Conservation (phyloP, 1,284 basidiomycete species). For the Boletus semigastroideus region DNA sequence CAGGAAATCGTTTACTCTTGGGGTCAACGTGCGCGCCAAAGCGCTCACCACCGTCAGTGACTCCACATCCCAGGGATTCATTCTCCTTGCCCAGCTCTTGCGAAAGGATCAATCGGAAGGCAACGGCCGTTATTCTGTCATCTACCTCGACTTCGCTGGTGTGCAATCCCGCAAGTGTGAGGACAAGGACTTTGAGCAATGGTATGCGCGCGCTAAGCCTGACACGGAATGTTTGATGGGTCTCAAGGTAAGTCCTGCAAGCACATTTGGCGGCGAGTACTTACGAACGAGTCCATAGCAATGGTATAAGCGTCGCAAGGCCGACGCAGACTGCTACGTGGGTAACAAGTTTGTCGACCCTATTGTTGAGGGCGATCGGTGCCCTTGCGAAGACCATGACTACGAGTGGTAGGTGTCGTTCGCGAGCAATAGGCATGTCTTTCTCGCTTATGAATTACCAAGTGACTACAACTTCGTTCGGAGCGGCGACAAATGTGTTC, state of each 20-base stretch:
- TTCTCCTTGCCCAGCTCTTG: slow-evolving; percentile 77
- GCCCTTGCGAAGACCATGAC: slow-evolving; percentile 83
- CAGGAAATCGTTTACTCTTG: slow-evolving; percentile 75
- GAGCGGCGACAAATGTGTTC: slow-evolving; percentile 70
- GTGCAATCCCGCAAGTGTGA: slow-evolving; percentile 71
- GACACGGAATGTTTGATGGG: slow-evolving; percentile 90
- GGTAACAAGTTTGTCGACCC: slow-evolving; percentile 90
- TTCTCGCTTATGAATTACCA: not conserved
- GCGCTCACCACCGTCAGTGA: slow-evolving; percentile 86
- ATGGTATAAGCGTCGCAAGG: slow-evolving; percentile 89
- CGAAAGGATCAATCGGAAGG: slow-evolving; percentile 57
- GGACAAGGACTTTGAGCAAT: slow-evolving; percentile 80
- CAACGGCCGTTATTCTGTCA: slow-evolving; percentile 66
- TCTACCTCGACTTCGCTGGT: slow-evolving; percentile 84
- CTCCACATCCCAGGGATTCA: slow-evolving; percentile 91
- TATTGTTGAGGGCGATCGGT: slow-evolving; percentile 78
- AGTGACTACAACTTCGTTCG: slow-evolving; percentile 90
- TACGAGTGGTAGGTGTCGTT: slow-evolving; percentile 79
- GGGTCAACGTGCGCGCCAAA: slow-evolving; percentile 70
- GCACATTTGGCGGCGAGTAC: not conserved
- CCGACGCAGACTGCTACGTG: slow-evolving; percentile 87
- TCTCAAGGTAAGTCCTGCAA: slow-evolving; percentile 65
- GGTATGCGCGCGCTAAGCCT: slow-evolving; percentile 74
- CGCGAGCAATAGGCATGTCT: not conserved
- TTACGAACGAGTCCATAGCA: slow-evolving; percentile 61